Conservation (phyloP, 2,329 filamentous ascomycete species). For the Verticillium isaacii region DNA sequence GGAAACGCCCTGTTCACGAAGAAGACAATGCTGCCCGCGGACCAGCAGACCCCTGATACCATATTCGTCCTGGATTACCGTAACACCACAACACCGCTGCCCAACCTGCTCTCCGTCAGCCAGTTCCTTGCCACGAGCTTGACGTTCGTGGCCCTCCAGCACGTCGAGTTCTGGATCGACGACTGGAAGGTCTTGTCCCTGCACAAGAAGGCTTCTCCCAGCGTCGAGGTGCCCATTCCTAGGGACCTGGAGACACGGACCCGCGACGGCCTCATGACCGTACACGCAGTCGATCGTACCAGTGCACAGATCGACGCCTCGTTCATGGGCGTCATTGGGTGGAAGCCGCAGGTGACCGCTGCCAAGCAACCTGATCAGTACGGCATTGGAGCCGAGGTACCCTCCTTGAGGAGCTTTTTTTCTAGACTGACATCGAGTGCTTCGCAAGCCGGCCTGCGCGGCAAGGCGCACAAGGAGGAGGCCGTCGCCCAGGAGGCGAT, state of each 20-base stretch:
- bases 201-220: constrained; percentile 80
- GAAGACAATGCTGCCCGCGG: constrained; percentile 67
- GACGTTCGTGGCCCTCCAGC: constrained; percentile 87
- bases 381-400: constrained; percentile 42
- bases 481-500: constrained; percentile 57
- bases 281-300: constrained; percentile 74
- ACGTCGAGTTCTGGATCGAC: constrained; percentile 87
- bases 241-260: constrained; percentile 77
- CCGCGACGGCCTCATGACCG: constrained; percentile 82
- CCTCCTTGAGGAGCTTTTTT: constrained; percentile 75
- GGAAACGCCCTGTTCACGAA: constrained; percentile 95
- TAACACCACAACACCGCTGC: constrained; percentile 80
- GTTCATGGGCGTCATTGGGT: constrained; percentile 84
- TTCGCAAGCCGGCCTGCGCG: constrained; percentile 43
- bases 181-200: constrained; percentile 76
- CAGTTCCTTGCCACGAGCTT: constrained; percentile 93
- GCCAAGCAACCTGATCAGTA: constrained; percentile 44
- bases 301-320: constrained; percentile 88
- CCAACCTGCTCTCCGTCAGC: constrained; percentile 77
- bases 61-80: constrained; percentile 95
- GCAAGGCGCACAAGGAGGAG: constrained; percentile 59
- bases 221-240: constrained; percentile 67
- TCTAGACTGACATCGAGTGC: constrained; percentile 63
- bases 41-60: constrained; percentile 65
- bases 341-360: constrained; percentile 56